Conservation (phyloP, 1,139 yeast genomes). For the Hyphopichia fennica region DNA sequence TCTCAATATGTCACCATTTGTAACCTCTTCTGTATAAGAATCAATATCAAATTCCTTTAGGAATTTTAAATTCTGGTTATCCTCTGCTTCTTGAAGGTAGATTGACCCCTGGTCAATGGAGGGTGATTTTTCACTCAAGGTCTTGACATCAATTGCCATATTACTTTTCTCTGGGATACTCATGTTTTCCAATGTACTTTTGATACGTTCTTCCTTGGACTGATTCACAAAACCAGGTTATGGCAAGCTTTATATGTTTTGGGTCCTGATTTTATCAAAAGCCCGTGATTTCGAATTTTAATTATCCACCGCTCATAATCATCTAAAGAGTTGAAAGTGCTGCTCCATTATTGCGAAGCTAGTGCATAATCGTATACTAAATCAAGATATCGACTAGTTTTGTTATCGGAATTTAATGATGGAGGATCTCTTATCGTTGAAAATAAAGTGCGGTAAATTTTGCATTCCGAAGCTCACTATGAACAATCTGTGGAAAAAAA, state of each 20-base stretch:
- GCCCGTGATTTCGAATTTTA: no score
- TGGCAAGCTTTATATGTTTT: no score
- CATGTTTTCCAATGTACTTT: neutral
- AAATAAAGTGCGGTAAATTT: neutral
- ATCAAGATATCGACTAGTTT: neutral
- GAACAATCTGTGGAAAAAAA: neutral
- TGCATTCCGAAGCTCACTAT: neutral
- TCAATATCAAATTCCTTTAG: constrained; percentile 14
- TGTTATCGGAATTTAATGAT: neutral
- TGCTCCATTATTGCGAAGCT: no score
- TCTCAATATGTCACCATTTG: constrained; percentile 4
- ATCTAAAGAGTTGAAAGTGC: no score
- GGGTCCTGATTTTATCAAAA: no score
- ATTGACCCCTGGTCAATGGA: constrained; percentile 6
- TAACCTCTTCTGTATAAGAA: constrained; percentile 13
- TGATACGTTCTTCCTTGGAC: neutral
- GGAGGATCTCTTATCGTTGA: neutral
- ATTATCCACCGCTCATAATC: no score
- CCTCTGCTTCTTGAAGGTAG: neutral
- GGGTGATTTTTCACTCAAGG: constrained; percentile 7
- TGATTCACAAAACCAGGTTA: no score
- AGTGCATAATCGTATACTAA: no score
- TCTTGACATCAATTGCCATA: constrained; percentile 9
- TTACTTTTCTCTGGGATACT: neutral
- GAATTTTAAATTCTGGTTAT: constrained; percentile 14